phyloP scores from a whole-genome alignment of 2,329 filamentous ascomycete species.

The Fusarium circinatum region DNA sequence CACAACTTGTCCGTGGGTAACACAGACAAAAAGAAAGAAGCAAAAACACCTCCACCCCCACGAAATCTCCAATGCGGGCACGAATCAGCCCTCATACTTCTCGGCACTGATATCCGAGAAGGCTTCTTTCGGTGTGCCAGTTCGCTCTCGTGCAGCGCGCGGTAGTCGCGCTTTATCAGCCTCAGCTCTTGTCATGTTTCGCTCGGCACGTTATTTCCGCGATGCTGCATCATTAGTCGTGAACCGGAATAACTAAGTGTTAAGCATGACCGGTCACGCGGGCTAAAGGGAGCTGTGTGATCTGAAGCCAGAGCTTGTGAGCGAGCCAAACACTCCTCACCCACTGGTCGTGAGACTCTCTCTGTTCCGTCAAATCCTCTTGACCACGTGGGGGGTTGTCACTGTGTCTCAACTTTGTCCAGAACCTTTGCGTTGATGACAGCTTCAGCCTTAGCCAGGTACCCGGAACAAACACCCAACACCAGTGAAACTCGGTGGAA shows the following conservation, averaged over 20 bases:
- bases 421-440: neutral
- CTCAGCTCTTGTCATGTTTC: constrained; percentile 14
- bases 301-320: neutral
- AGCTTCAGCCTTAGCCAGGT: neutral
- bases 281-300: neutral
- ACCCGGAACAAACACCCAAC: neutral
- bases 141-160: neutral
- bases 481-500: neutral
- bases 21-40: neutral
- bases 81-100: constrained; percentile 26
- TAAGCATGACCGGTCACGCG: constrained; percentile 3
- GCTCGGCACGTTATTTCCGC: constrained; percentile 35
- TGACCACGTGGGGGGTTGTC: neutral
- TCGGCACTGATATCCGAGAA: constrained; percentile 34
- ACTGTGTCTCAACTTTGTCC: neutral
- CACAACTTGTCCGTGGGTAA: neutral
- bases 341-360: neutral
- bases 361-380: neutral
- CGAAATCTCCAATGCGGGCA: constrained; percentile 28
- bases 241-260: neutral
- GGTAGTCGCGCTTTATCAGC: constrained; percentile 14
- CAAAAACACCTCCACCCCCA: constrained; percentile 9
- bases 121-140: constrained; percentile 17
- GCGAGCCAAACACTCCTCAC: neutral
- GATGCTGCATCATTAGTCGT: constrained; percentile 23